A percentile compares a stretch with the other conserved stretches of the same genome.
phyloP scores from a whole-genome alignment of 148 eudicot species.

The Rhododendron ovatum region DNA sequence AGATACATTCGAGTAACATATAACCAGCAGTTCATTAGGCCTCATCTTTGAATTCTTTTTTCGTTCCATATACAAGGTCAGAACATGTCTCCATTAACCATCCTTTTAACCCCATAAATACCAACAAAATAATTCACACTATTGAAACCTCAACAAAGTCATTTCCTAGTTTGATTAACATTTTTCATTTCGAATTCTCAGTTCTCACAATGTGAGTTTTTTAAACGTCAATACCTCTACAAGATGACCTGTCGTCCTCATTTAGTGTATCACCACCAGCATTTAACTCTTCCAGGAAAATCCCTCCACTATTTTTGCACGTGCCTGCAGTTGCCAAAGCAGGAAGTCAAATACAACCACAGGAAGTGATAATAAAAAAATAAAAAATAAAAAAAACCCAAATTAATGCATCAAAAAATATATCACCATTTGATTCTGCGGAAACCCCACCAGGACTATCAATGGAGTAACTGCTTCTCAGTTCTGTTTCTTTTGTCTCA shows the following conservation, averaged over 20 bases:
- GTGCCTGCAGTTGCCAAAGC: constrained; percentile 15
- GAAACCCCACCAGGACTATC: constrained; percentile 12
- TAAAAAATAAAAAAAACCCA: not conserved
- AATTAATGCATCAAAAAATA: not conserved
- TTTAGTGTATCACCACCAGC: constrained; percentile 4
- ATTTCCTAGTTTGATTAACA: not conserved
- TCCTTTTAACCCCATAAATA: not conserved
- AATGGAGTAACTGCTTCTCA: constrained; percentile 10
- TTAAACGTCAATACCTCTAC: constrained; percentile 13
- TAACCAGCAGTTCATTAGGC: not conserved
- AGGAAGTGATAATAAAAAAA: not conserved
- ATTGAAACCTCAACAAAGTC: not conserved
- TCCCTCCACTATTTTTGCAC: not conserved
- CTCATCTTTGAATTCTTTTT: not conserved
- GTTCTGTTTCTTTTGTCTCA: constrained; percentile 18
- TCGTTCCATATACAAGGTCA: not conserved
- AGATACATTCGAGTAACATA: not conserved
- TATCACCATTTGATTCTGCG: constrained; percentile 29
- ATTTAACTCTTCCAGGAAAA: constrained; percentile 2
- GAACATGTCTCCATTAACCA: not conserved
- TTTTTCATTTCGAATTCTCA: not conserved
- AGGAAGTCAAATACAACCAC: not conserved
- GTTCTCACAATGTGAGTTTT: not conserved
- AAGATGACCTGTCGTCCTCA: not conserved
- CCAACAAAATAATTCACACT: not conserved